A percentile compares a stretch with the other conserved stretches of the same genome.
phyloP scores from a whole-genome alignment of 257 asterid species.

The Solanum sparsipilum region DNA sequence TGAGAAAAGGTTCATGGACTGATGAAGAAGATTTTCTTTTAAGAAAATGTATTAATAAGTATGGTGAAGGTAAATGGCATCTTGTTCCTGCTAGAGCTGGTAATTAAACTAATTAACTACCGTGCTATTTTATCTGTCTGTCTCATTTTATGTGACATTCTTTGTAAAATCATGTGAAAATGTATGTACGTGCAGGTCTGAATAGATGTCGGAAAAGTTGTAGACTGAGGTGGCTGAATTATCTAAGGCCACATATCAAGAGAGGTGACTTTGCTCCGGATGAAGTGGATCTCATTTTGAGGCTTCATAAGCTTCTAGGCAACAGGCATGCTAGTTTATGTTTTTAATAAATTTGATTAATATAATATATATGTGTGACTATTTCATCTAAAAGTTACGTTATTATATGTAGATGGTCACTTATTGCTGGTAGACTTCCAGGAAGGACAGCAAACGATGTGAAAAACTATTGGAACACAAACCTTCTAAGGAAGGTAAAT shows the following conservation, averaged over 20 bases:
- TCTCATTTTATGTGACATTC: background rate
- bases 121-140: no score
- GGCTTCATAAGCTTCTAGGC: background rate
- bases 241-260: background rate
- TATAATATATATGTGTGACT: background rate
- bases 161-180: background rate
- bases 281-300: background rate
- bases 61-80: background rate
- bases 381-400: background rate
- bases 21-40: background rate
- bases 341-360: no score
- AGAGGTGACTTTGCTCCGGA: background rate
- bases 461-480: slow-evolving; percentile 12
- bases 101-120: background rate
- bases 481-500: background rate
- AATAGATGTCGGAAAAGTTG: background rate
- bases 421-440: slow-evolving; percentile 22
- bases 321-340: background rate
- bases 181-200: background rate
- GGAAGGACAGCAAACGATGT: slow-evolving; percentile 11
- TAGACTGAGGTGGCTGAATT: background rate
- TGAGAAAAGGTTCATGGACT: background rate
- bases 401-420: slow-evolving; percentile 9
- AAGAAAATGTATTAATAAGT: background rate
- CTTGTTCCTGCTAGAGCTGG: background rate